phyloP scores from a whole-genome alignment of 2,329 filamentous ascomycete species.

The Fusarium praegraminearum region DNA sequence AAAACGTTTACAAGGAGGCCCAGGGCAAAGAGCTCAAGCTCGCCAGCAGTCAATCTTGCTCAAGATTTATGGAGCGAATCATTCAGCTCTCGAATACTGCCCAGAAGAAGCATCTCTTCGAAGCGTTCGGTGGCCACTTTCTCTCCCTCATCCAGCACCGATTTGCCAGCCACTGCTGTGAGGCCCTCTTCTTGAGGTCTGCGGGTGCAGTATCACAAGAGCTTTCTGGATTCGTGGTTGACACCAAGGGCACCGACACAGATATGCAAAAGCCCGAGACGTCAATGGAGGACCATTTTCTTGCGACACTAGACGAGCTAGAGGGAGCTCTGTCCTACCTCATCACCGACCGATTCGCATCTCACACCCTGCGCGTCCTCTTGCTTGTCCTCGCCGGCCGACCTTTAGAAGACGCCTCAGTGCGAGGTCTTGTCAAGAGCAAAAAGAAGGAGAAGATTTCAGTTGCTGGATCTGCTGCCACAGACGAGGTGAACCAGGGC shows the following conservation, averaged over 20 bases:
- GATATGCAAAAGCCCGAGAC: constrained; percentile 63
- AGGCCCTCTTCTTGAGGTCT: constrained; percentile 87
- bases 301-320: constrained; percentile 87
- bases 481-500: constrained; percentile 59
- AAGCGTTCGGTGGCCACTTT: constrained; percentile 88
- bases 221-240: constrained; percentile 63
- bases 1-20: constrained; percentile 88
- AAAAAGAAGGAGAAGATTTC: constrained; percentile 90
- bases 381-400: constrained; percentile 87
- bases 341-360: constrained; percentile 89
- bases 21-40: constrained; percentile 95
- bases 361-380: constrained; percentile 88
- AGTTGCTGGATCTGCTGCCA: constrained; percentile 66
- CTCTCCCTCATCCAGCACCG: constrained; percentile 91
- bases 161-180: constrained; percentile 97
- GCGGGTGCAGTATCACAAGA: constrained; percentile 84
- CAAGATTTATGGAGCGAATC: constrained; percentile 89
- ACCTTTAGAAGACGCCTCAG: constrained; percentile 76
- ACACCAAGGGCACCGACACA: constrained; percentile 57
- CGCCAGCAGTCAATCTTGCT: constrained; percentile 95
- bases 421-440: constrained; percentile 84
- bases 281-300: constrained; percentile 86
- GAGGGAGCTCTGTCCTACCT: constrained; percentile 85
- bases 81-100: constrained; percentile 81
- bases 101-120: constrained; percentile 89